Percentiles rank a stretch among this genome's conserved stretches.
These are phyloP conservation scores for Cryptosporidium canis DNA, from an alignment of 169 alveolate genomes.

Conservation along the genomic window DNA sequence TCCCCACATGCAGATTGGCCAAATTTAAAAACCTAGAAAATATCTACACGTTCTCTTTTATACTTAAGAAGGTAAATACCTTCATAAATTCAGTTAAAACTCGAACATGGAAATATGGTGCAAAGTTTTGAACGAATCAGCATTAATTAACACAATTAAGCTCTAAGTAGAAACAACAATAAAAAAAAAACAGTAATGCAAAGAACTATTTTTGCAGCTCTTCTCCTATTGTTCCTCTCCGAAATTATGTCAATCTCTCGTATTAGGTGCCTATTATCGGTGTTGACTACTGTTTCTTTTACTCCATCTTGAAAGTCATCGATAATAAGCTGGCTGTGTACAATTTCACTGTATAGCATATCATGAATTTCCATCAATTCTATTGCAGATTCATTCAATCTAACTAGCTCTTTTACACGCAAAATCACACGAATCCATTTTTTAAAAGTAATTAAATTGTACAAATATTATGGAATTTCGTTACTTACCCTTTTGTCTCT, in stretches of 20 bases:
- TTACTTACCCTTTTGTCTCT: slow-evolving; percentile 34
- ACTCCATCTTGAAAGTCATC: not conserved
- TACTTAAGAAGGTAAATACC: not conserved
- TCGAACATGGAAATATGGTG: not conserved
- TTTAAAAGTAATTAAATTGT: not conserved
- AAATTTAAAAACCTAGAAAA: no score
- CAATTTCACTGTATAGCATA: not conserved
- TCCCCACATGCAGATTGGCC: not conserved
- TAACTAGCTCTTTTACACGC: slow-evolving; percentile 10
- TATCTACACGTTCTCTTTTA: not conserved
- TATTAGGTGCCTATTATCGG: slow-evolving; percentile 14
- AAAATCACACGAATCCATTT: no score
- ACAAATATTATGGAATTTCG: not conserved
- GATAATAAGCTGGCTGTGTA: not conserved
- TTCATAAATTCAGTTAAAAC: not conserved
- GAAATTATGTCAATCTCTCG: slow-evolving; percentile 2
- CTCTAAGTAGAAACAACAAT: not conserved
- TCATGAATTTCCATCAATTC: slow-evolving; percentile 14
- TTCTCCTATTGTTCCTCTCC: slow-evolving; percentile 8
- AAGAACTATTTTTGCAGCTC: not conserved
- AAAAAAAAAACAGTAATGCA: not conserved
- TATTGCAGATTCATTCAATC: slow-evolving; percentile 6
- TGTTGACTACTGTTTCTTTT: not conserved
- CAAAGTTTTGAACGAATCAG: not conserved
- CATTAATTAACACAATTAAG: not conserved